These are phyloP conservation scores for Mycena galericulata DNA, from an alignment of 768 basidiomycete genomes.

Conservation along the genomic window DNA sequence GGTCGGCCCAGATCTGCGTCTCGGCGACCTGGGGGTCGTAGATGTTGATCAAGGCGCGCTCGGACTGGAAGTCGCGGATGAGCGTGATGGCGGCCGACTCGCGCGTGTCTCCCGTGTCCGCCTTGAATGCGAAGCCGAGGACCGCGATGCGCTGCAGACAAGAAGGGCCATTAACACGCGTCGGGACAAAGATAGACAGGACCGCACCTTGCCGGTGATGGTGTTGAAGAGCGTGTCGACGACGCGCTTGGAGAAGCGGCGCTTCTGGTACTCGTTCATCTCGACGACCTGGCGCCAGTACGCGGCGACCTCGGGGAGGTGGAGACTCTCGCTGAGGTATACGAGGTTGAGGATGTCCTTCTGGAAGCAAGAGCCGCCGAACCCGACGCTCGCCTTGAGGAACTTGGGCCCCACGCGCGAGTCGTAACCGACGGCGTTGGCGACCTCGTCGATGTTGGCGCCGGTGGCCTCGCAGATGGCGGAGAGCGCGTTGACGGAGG, in stretches of 20 bases:
- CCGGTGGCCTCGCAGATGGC: conserved; percentile 99
- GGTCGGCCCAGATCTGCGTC: conserved; percentile 88
- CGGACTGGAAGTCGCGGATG: conserved; percentile 92
- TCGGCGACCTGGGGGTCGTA: conserved; percentile 94
- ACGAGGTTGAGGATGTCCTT: conserved; percentile 99
- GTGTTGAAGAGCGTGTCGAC: conserved; percentile 99
- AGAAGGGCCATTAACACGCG: conserved; percentile 4
- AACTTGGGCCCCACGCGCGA: conserved; percentile 95
- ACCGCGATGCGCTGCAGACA: conserved; percentile 86
- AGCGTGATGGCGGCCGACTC: conserved; percentile 96
- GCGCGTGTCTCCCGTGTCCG: conserved; percentile 98
- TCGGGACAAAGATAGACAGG: not conserved
- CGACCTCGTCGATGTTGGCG: conserved; percentile 98
- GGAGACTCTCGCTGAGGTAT: conserved; percentile 93
- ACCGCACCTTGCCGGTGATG: conserved; percentile 90
- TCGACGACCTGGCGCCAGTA: conserved; percentile 98
- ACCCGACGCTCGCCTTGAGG: conserved; percentile 95
- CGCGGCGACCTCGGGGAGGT: conserved; percentile 95
- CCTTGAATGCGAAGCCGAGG: conserved; percentile 99
- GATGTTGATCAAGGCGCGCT: conserved; percentile 87
- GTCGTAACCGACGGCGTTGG: conserved; percentile 94
- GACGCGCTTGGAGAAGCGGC: conserved; percentile 93
- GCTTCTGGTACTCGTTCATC: conserved; percentile 99
- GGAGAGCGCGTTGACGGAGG: conserved; percentile 96
- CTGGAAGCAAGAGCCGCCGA: conserved; percentile 99